phyloP scores from a whole-genome alignment of 139 green algal species.

The Desmodesmus armatus region DNA sequence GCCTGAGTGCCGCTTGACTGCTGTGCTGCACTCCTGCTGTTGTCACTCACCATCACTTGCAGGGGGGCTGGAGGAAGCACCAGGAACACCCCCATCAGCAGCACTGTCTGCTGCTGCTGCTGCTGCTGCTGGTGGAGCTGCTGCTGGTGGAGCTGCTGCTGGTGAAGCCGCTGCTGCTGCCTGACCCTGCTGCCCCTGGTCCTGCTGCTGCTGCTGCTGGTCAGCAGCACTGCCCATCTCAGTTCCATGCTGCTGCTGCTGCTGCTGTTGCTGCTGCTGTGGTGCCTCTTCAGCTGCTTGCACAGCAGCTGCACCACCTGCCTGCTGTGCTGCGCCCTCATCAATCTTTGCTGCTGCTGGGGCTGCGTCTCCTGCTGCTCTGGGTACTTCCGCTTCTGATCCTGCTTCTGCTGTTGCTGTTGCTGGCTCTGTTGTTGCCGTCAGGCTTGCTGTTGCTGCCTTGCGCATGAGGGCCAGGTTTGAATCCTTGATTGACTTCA shows the following conservation, averaged over 20 bases:
- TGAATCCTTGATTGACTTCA: conserved; percentile 53
- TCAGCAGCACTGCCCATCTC: neutral
- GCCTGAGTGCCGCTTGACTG: neutral
- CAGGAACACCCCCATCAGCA: too few species aligned
- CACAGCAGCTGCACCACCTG: neutral
- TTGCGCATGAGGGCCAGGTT: conserved; percentile 67
- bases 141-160: neutral
- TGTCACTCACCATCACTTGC: neutral
- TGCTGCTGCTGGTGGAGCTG: neutral
- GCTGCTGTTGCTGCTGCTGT: too few species aligned
- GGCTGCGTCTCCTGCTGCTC: neutral
- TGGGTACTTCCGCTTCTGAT: neutral
- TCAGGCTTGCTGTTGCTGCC: conserved; percentile 28
- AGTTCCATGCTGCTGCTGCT: neutral
- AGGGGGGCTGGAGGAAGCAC: too few species aligned
- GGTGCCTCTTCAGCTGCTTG: neutral
- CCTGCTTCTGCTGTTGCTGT: conserved; percentile 8
- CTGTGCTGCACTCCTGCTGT: neutral
- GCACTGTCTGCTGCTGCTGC: conserved; percentile 3
- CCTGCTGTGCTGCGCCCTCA: neutral
- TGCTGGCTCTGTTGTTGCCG: neutral
- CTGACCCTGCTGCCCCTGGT: neutral
- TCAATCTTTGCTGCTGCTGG: neutral
- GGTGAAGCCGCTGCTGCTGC: neutral
- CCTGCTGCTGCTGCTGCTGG: neutral